Evolutionary conservation across 2,329 filamentous ascomycete species (phyloP), one percentile per base, ranked within the genome.

Genomic region (Grosmannia huntii): DNA sequence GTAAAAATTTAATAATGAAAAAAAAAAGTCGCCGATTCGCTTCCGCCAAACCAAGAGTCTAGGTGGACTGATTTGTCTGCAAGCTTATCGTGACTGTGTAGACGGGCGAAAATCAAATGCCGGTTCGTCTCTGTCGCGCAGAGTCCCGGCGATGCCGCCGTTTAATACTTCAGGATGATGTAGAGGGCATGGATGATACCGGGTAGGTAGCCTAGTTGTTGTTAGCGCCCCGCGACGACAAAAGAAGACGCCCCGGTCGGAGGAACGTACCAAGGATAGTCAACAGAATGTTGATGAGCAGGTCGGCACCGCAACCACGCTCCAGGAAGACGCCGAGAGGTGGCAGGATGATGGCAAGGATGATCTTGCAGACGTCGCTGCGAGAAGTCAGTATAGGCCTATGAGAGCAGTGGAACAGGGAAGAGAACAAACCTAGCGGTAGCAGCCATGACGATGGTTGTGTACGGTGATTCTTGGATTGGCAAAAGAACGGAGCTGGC

Each of bases 301-400:
- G 78, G 71, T 95, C 89, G 65, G 85, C 83, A 70, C 86, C 86
- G 76, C 90, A 95, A 68, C 90, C 90, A 66, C 87, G 84, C 85
- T 96, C 90, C 66, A 96, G 87, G 82, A 95, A 94, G 71, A 96
- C 90, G 77, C 90, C 90, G 58, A 96, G 76, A 70, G 90, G 90
- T 59, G 90, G 90, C 64, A 96, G 83, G 76, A 96, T 77, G 78
- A 96, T 78, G 78, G 90, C 90, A 76, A 95, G 81, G 75, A 95
- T 81, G 79, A 83, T 82, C 74, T 83, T 83, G 79, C 76, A 80
- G 66, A 83, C 82, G 64, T 83, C 80, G 65, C 69, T 71, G 55
- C 48, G 14, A 27, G 10, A 1, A 31, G 10, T 55, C 19, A 55
- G 53, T n/a, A 50, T 3, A 21, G 21, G 25, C 9, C 21, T 23